Percentiles rank a stretch among this genome's conserved stretches.
Conservation (phyloP, 371 early-diverging fungal species). For the Mucor irregularis region DNA sequence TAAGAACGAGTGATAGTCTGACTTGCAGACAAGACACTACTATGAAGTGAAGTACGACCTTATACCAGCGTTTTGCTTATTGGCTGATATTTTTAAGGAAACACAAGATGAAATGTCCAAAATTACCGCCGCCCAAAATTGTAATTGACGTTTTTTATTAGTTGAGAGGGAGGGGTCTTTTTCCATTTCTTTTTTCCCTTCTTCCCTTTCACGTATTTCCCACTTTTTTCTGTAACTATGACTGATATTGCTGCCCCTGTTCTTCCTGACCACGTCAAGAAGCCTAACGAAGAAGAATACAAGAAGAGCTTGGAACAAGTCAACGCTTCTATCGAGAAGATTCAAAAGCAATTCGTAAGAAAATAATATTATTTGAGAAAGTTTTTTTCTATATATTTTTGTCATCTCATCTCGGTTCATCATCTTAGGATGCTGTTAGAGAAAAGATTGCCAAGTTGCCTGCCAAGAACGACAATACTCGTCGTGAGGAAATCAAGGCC, state of each 20-base stretch:
- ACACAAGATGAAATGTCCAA: not conserved
- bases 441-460: constrained; percentile 56
- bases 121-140: not conserved
- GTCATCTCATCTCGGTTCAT: not conserved
- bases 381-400: not conserved
- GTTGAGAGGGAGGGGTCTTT: not conserved
- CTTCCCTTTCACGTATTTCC: not conserved
- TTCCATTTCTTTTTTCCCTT: constrained; percentile 3
- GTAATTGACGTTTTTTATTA: not conserved
- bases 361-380: not conserved
- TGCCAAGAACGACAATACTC: constrained; percentile 40
- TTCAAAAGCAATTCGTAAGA: constrained; percentile 60
- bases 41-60: too few relatives aligned
- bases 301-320: constrained; percentile 51
- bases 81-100: too few relatives aligned
- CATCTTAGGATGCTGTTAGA: constrained; percentile 55
- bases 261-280: constrained; percentile 44
- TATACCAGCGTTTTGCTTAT: too few relatives aligned
- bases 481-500: constrained; percentile 60
- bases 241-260: constrained; percentile 25
- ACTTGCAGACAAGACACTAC: too few relatives aligned
- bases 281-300: constrained; percentile 53
- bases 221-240: not conserved
- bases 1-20: too few relatives aligned
- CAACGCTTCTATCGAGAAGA: constrained; percentile 56